phyloP scores from a whole-genome alignment of 2,329 filamentous ascomycete species.

The Grosmannia huntii region DNA sequence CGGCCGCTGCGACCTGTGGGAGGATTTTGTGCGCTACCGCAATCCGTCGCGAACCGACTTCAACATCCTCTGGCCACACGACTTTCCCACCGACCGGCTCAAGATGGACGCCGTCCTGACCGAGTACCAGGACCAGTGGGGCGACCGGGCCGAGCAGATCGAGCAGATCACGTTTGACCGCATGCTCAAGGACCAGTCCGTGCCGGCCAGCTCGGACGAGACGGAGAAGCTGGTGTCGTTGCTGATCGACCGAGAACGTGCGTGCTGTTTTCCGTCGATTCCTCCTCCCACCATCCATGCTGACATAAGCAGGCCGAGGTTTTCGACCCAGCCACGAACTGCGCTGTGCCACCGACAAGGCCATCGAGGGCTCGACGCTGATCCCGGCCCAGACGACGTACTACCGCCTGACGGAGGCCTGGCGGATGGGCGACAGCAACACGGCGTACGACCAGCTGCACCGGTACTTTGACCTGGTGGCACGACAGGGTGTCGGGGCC shows the following conservation, averaged over 20 bases:
- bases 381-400: slow-evolving; percentile 34
- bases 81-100: slow-evolving; percentile 26
- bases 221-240: slow-evolving; percentile 8
- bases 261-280: not conserved
- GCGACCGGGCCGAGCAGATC: slow-evolving; percentile 13
- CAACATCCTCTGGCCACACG: slow-evolving; percentile 40
- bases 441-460: slow-evolving; percentile 85
- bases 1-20: slow-evolving; percentile 69
- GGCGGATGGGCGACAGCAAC: slow-evolving; percentile 81
- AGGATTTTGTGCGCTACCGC: slow-evolving; percentile 67
- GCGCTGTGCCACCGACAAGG: slow-evolving; percentile 3
- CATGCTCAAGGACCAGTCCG: slow-evolving; percentile 4
- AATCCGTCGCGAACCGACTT: slow-evolving; percentile 58
- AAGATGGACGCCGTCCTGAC: slow-evolving; percentile 46
- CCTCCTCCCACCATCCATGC: not conserved
- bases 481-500: slow-evolving; percentile 71
- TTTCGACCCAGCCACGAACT: slow-evolving; percentile 6
- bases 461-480: slow-evolving; percentile 84
- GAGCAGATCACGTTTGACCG: slow-evolving; percentile 7
- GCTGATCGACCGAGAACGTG: slow-evolving; percentile 10
- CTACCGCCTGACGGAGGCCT: slow-evolving; percentile 59
- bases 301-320: slow-evolving; percentile 2
- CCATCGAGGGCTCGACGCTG: slow-evolving; percentile 3
- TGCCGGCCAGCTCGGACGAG: slow-evolving; percentile 10
- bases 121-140: slow-evolving; percentile 36